Conservation (phyloP, 2,329 filamentous ascomycete genomes). For the Aspergillus texensis region DNA sequence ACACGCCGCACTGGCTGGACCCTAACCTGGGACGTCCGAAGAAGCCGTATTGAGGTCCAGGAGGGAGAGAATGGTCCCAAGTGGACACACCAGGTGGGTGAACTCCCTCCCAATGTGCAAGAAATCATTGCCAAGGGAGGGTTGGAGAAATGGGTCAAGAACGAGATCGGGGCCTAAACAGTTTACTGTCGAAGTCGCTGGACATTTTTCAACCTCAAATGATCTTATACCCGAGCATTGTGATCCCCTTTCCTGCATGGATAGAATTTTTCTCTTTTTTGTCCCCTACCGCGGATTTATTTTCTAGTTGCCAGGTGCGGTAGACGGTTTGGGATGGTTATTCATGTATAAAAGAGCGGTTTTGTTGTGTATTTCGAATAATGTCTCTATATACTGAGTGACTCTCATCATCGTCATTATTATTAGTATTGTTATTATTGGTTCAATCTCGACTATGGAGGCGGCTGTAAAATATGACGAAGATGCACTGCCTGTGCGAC, state of each 20-base stretch:
- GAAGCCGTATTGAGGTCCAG: slow-evolving; percentile 69
- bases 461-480: neutral
- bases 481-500: neutral
- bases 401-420: no score
- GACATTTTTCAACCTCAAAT: neutral
- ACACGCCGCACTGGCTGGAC: slow-evolving; percentile 57
- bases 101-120: slow-evolving; percentile 83
- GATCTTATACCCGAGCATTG: slow-evolving; percentile 8
- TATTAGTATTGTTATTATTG: no score
- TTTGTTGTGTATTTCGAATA: neutral
- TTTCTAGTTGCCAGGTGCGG: neutral
- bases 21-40: slow-evolving; percentile 76
- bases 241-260: neutral
- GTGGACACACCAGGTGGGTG: slow-evolving; percentile 81
- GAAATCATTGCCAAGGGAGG: slow-evolving; percentile 79
- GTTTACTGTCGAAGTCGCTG: neutral
- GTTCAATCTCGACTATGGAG: neutral
- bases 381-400: neutral
- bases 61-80: slow-evolving; percentile 67
- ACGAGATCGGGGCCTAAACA: slow-evolving; percentile 54
- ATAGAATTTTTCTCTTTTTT: neutral
- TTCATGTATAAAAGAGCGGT: neutral
- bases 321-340: neutral
- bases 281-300: neutral
- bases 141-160: slow-evolving; percentile 80